Conservation (phyloP, 176 grass and related monocot genomes). For the Leersia perrieri region DNA sequence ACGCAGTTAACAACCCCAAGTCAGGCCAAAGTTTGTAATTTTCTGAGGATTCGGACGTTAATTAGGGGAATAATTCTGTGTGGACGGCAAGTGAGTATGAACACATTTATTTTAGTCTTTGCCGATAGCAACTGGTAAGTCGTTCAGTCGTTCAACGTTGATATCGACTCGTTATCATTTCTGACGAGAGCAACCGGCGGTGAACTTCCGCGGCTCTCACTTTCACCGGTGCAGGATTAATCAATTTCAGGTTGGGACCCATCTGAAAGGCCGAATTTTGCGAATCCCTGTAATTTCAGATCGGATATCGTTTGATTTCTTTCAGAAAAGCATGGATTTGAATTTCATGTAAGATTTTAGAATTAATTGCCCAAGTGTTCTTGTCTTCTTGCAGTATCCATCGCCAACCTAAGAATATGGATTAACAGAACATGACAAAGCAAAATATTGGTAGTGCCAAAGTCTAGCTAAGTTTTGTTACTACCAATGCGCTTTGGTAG, state of each 20-base stretch:
- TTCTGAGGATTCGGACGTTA: not conserved
- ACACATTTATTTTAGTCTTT: not conserved
- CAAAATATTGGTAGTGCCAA: too few species aligned
- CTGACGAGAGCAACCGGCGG: not conserved
- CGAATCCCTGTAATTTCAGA: not conserved
- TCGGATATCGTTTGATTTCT: not conserved
- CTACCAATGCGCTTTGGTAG: too few species aligned
- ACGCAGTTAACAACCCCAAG: not conserved
- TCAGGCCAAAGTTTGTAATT: not conserved
- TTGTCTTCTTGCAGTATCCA: too few species aligned
- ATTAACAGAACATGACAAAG: too few species aligned
- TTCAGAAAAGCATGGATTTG: not conserved
- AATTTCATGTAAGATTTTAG: not conserved
- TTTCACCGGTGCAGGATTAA: not conserved
- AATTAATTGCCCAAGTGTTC: too few species aligned
- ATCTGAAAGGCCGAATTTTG: not conserved
- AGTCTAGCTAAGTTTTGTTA: too few species aligned
- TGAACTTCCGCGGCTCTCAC: not conserved
- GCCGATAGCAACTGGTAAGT: not conserved
- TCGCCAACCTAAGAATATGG: too few species aligned
- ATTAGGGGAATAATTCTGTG: not conserved
- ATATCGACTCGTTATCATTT: not conserved
- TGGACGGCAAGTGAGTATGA: not conserved
- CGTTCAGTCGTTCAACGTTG: not conserved
- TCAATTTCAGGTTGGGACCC: not conserved